Base-by-base conservation (phyloP, 179 eudicot genomes). In the Amaranthus tricolor region DNA sequence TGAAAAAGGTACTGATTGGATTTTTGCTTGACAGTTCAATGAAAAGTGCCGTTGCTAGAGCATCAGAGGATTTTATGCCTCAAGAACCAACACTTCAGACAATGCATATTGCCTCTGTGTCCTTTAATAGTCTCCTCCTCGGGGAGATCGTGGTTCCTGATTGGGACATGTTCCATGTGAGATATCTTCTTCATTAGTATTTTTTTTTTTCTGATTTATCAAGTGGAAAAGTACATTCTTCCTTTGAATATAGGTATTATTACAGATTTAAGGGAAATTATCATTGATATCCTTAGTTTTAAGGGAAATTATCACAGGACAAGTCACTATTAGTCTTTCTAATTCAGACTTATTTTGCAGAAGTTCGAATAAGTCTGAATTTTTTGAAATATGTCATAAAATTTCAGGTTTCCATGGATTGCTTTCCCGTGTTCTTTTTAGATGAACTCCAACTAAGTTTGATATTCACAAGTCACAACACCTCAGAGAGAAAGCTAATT, bases 101-200 rank as follows among this genome's bases (percentile, higher is more conserved):
- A 12, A 45, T 92, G 56, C 97, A 92, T 67, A 83, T 92, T 8
- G 84, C 93, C 4, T 69, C 97, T 4, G 92, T 90, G 52, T 86
- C 93, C 56, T 92, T 86, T 72, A 92, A 89, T 81, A 89, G 91
- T 74, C 84, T 92, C 70, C 84, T 92, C 24, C 81, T 92, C 16
- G 97, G 97, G 15, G 97, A 92, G 77, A 75, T 92, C 61, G 89
- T 92, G 73, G 91, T 90, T 68, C 97, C 96, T 55, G 97, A 92
- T 78, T 92, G 97, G 97, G 96, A 92, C 82, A 92, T 92, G 96
- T 92, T 92, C 77, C 92, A 90, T n/a, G 93, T 90, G 81, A 80
- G 86, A 61, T 61, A 5, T 68, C 15, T 17, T 14, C 17, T 17
- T 14, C 17, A 61, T 6, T 4, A 57, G 9, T 48, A 55, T 54